Conservation (phyloP, 371 early-diverging fungal species). For the Basidiobolus heterosporus region DNA sequence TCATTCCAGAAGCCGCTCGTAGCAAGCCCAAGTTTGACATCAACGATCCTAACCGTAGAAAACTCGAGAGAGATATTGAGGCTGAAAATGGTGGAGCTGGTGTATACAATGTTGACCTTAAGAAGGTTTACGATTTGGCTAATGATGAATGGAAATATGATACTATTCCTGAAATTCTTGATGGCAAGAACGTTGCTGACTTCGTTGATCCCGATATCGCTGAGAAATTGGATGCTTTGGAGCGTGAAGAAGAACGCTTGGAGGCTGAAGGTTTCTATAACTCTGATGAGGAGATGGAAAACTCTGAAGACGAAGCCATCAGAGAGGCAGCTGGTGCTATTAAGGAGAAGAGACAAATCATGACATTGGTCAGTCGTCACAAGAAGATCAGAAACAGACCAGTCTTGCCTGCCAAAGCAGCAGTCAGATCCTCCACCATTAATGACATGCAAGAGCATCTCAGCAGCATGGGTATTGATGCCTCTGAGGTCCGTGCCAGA, state of each 20-base stretch:
- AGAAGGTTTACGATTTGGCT: slow-evolving; percentile 70
- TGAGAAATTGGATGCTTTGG: slow-evolving; percentile 85
- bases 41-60: slow-evolving; percentile 66
- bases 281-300: slow-evolving; percentile 50
- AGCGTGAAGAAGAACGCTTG: slow-evolving; percentile 90
- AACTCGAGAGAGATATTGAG: slow-evolving; percentile 83
- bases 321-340: slow-evolving; percentile 62
- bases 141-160: slow-evolving; percentile 95
- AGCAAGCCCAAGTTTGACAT: slow-evolving; percentile 55
- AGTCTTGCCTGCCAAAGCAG: slow-evolving; percentile 32
- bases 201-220: slow-evolving; percentile 97
- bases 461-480: slow-evolving; percentile 38
- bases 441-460: slow-evolving; percentile 42
- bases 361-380: slow-evolving; percentile 54
- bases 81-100: slow-evolving; percentile 84
- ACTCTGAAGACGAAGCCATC: slow-evolving; percentile 60
- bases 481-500: slow-evolving; percentile 31
- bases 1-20: slow-evolving; percentile 64
- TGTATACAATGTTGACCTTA: slow-evolving; percentile 84
- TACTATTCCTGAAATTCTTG: slow-evolving; percentile 96
- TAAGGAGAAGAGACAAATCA: slow-evolving; percentile 67
- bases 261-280: slow-evolving; percentile 88
- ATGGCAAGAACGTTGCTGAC: slow-evolving; percentile 99
- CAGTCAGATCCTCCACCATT: slow-evolving; percentile 17
- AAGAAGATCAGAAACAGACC: slow-evolving; percentile 52